Base-by-base conservation (phyloP, 2,329 filamentous ascomycete genomes). In the Ilyonectria robusta region DNA sequence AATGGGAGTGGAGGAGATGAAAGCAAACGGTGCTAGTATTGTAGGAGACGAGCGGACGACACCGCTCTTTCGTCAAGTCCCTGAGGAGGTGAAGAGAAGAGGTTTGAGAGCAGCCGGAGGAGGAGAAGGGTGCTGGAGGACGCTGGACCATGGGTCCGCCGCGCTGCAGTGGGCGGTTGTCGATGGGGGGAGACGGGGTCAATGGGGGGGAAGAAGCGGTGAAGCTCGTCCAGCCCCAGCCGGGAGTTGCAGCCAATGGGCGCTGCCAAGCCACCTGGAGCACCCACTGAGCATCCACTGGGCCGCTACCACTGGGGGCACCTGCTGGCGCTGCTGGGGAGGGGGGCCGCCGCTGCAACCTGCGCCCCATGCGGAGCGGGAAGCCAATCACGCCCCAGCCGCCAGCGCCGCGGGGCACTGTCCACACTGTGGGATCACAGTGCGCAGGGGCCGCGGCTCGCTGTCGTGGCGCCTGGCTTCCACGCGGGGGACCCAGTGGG, bases 21-120 rank as follows among this genome's bases (percentile, higher is more conserved):
- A 73, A 74, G 73, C 74, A 77, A 66, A 70, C 67, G 68, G 70
- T 76, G 73, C 72, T 71, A 76, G 75, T 80, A 78, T 80, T 81
- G 79, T 79, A 79, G 70, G 70, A 79, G 68, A 68, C 66, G 65
- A 80, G 76, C 76, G 73, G 76, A 76, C 76, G 82, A 84, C 81
- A 84, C 82, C 82, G 82, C 82, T 82, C 79, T 84, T 83, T 83
- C 76, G 72, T 78, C 72, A 77, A 74, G 72, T 77, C 74, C 77
- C 78, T 74, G 68, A 70, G 46, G 71, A 73, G 66, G 68, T 72
- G 67, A 74, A 77, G 70, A 69, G 70, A 73, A 65, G 65, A 78
- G 73, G 72, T 77, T 76, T 75, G 72, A 69, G 73, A 74, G 71
- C 66, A 69, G 71, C 65, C 68, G 68, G 62, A 71, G 72, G 68